Evolutionary conservation across 1,139 yeast genomes (phyloP), one percentile per base, ranked within the genome.

Genomic region (Geotrichum phurueaensis): DNA sequence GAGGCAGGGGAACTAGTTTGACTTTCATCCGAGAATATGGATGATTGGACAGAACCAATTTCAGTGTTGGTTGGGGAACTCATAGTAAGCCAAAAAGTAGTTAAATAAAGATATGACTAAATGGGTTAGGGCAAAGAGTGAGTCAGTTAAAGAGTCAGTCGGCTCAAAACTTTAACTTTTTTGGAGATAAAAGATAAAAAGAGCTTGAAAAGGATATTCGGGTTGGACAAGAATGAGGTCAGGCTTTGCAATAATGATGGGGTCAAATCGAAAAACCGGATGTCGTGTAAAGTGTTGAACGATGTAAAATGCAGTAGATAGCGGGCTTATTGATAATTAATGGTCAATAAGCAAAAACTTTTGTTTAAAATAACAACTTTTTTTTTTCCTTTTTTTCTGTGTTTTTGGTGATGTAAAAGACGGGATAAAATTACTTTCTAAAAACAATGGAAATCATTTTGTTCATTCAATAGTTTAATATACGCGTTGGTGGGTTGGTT

Each of bases 1-100:
- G 58, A 50, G 23, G 58, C 58, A 27, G 58, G 58, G 39, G 58
- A 55, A 27, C 49, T 22, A n/a, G 50, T 31, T 53, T 49, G 53
- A 27, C 25, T 47, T 39, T 12, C 45, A 33, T 50, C 58, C n/a
- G 58, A 55, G 15, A 54, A 55, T 15, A 33, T 27, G 39, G 29
- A 49, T 31, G 58, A 55, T 36, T 55, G 53, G 50, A 55, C 49
- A 23, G 58, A 55, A 22, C 58, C 53, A 50, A 50, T 23, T 23
- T 55, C 58, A 36, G 58, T 55, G 48, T 53, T 49, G 22, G 58
- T 49, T 23, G 58, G 58, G 27, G 58, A 55, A 33, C 22, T 55
- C 58, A 55, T 55, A 25, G 45, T 33, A 39, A 22, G 18, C 23
- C 57, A 48, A 31, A 47, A n/a, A n/a, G n/a, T n/a, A n/a, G n/a